These are phyloP conservation scores for Fusarium chaquense DNA, from an alignment of 2,329 filamentous ascomycete genomes.

Conservation along the genomic window DNA sequence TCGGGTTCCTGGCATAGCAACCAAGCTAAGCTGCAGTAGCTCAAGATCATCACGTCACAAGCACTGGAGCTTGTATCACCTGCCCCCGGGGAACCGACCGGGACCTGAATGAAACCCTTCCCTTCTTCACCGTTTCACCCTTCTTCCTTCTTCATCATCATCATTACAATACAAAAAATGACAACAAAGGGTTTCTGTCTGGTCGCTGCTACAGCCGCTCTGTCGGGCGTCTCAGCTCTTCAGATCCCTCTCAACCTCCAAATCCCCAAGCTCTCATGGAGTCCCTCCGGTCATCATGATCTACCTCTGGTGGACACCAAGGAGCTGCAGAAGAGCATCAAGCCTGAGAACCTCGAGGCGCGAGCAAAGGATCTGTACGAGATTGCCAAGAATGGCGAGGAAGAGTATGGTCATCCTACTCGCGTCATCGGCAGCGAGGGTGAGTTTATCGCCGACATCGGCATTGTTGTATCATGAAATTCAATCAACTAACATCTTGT, in stretches of 20 bases:
- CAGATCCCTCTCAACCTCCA: constrained; percentile 44
- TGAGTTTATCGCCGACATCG: constrained; percentile 48
- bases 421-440: constrained; percentile 76
- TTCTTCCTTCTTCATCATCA: neutral
- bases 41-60: constrained; percentile 39
- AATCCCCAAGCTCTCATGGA: constrained; percentile 36
- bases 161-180: constrained; percentile 28
- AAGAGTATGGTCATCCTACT: constrained; percentile 75
- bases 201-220: constrained; percentile 47
- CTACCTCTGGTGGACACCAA: constrained; percentile 64
- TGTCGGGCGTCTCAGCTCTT: constrained; percentile 45
- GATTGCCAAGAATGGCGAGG: constrained; percentile 69
- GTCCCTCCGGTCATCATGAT: constrained; percentile 34
- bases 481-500: constrained; percentile 19
- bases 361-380: constrained; percentile 72
- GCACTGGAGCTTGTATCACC: constrained; percentile 37
- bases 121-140: neutral
- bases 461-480: neutral
- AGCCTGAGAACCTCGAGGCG: constrained; percentile 64
- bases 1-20: constrained; percentile 41
- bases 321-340: constrained; percentile 68
- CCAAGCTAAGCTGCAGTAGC: constrained; percentile 31
- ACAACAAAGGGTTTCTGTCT: constrained; percentile 43
- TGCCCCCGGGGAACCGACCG: neutral
- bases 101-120: constrained; percentile 8